Base-by-base conservation (phyloP, 2,329 filamentous ascomycete species). In the Sarocladium brachiariae region DNA sequence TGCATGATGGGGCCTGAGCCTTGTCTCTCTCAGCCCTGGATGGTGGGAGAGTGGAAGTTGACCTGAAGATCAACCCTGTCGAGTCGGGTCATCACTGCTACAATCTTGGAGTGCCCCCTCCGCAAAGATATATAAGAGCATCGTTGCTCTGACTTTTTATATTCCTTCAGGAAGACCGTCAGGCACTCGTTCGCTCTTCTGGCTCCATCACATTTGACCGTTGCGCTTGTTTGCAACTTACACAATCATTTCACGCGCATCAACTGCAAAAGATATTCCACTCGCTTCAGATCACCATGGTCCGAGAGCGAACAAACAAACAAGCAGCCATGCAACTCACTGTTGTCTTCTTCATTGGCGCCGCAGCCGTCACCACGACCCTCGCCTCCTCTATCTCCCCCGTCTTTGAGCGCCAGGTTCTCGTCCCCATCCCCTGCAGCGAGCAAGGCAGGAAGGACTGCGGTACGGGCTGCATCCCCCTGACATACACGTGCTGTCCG, bases 401-500 rank as follows among this genome's bases (percentile, higher is more conserved):
- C 18, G 55, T 59, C 43, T 27, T 41, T 5, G 53, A 49, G 27
- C 61, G 63, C 7, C 55, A 58, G 37, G 25, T 10, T 10, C 39
- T 54, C 33, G 27, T 11, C 5, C 39, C 54, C 33, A 52, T 61
- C 3, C 52, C 59, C n/a, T 63, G 60, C 54, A 14, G 43, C 16
- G 56, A 60, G 2, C 53, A 55, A 7, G 57, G 56, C 10, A 50
- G 54, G 35, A 60, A 60, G 49, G 56, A 56, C 21, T 66, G 64
- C 48, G 64, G 64, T 24, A 45, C 46, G n/a, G 59, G 54, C 52
- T 66, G 64, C 49, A 62, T 66, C 23, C 54, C 57, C 11, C 6
- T 47, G 2, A 46, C 53, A 4, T 62, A 61, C 54, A 63, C 58
- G 4, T 66, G 64, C 57, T 66, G 64, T 25, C 63, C 64, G 8